Evolutionary conservation across 1,284 basidiomycete species (phyloP), one percentile per base, ranked within the genome.

Genomic region (Apiotrichum mycotoxinovorans): DNA sequence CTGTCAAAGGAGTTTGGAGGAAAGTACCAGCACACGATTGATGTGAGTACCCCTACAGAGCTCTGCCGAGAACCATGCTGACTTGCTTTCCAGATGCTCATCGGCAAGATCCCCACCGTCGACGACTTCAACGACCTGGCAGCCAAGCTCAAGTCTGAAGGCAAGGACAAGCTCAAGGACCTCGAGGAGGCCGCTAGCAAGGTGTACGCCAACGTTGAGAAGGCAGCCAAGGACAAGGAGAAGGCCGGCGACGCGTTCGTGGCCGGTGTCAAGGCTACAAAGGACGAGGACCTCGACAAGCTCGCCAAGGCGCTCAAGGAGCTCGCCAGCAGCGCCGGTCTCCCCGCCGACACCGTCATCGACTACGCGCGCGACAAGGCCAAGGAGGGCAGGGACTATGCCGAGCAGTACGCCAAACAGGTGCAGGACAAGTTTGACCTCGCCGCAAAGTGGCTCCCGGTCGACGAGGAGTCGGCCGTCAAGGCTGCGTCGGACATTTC

Each of bases 271-370:
- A 73, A 73, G 60, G 63, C 71, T 38, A 66, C 70, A 41, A 65
- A 65, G 3, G 70, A 68, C 34, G 70, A 63, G 54, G 75, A 77
- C 59, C 62, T 75, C 56, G 71, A 77, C 54, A 62, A 67, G 43
- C 54, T 77, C 20, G 58, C 75, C 67, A 63, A 70, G 54, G 66
- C 73, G 63, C 52, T 74, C 57, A 73, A 72, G 62, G 66, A 66
- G 45, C 63, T 69, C n/a, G 71, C 70, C 52, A 73, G 71, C 60
- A 68, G 69, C 48, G 73, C 71, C 22, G 75, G 75, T 51, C 54
- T 77, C 18, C 73, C 75, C 15, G 71, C 73, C 27, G 73, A 75
- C 54, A 50, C 57, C 18, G 65, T 70, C 51, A 72, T 76, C 57
- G 51, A 56, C 12, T 75, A 69, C 67, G 52, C 74, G 44, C 65